Evolutionary conservation across 805 yeast genomes (phyloP), one percentile per base, ranked within the genome.

Genomic region (Kodamaea kaohsiungensis): DNA sequence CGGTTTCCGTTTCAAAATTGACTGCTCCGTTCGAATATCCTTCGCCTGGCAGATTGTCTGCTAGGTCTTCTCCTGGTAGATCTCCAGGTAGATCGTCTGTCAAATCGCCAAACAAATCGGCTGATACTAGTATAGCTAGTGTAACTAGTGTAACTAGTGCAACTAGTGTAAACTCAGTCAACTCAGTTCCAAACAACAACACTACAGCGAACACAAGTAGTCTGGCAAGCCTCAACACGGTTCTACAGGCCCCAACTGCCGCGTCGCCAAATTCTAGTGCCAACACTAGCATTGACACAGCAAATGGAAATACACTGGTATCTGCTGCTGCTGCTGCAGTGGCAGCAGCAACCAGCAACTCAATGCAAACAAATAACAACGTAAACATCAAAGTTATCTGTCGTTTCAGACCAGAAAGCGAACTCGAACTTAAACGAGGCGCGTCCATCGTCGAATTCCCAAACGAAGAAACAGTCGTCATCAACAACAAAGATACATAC

Each of bases 351-450:
- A 22, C 25, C 3, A 22, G 6, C 25, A 22, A 3, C 6, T 22
- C 25, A 3, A 22, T 22, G 25, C 25, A 22, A 22, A 22, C 25
- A 22, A 46, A 33, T 43, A 15, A 40, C 48, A 62, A 57, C 46
- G 60, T 70, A 51, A 76, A 79, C 58, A 82, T 87, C 64, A 83
- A 83, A 61, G 96, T 89, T 25, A 77, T 89, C 16, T 90, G 89
- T 22, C 74, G 96, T 51, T 84, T 89, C 61, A 72, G 95, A 46
- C 95, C 95, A 0, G 74, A 74, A 46, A 77, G 70, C 49, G 68
- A 64, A 2, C 22, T 49, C 2, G 88, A 73, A 51, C 13, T 30
- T 6, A 52, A 52, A 8, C 54, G 57, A 7, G 64, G 62, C 67
- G 59, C 53, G 30, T 48, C 63, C 53, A 37, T 61, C 3, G 62